Evolutionary conservation across 2,329 filamentous ascomycete species (phyloP).

Genomic region (Botrytis elliptica): DNA sequence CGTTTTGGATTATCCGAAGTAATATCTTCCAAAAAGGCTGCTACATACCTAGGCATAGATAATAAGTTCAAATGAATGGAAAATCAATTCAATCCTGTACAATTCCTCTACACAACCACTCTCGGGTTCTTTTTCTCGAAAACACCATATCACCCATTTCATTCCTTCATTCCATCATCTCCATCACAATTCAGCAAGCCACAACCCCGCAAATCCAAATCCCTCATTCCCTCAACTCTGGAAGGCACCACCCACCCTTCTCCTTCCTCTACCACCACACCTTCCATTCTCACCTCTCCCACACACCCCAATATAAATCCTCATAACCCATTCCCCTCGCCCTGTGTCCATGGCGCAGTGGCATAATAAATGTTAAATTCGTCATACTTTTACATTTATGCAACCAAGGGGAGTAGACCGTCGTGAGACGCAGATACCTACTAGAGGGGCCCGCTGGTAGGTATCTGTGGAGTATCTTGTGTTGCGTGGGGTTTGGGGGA

Average conservation of each 20-base stretch:
- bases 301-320: not conserved
- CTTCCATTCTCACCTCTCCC: not conserved
- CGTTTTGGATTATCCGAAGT: not conserved
- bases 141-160: not conserved
- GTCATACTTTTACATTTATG: constrained; percentile 1
- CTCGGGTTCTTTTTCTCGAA: not conserved
- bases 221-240: not conserved
- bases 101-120: not conserved
- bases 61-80: not conserved
- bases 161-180: not conserved
- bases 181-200: not conserved
- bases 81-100: not conserved
- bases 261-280: not conserved
- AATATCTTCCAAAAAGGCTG: not conserved
- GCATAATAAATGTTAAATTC: not conserved
- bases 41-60: not conserved
- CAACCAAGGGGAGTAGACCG: not conserved
- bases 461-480: not conserved
- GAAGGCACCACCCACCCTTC: not conserved
- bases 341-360: constrained; percentile 2
- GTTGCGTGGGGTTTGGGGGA: not conserved
- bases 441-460: not conserved
- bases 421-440: not conserved
- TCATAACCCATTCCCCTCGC: not conserved
- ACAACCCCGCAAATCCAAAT: not conserved